Base-by-base conservation (phyloP, 345 rosid genomes). In the Microthlaspi erraticum region DNA sequence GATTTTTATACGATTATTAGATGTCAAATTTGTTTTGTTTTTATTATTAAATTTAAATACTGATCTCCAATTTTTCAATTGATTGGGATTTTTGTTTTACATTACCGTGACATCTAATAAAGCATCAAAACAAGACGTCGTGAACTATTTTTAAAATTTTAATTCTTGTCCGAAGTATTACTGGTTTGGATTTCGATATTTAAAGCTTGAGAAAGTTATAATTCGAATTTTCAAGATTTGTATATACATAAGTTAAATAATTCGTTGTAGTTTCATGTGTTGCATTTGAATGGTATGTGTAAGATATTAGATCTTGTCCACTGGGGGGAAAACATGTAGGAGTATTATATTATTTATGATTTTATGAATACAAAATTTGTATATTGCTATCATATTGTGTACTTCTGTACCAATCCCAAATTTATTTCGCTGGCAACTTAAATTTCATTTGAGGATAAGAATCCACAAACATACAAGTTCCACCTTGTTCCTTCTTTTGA, bases 401-500 rank as follows among this genome's bases (percentile, higher is more conserved):
- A 64, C 56, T 60, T 60, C 17, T 52, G 26, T 31, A 23, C 14
- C 4, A 34, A 17, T 18, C 41, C 44, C 12, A 61, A 43, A 12
- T 36, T 55, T 54, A 2, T 57, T 51, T 43, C 26, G 37, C n/a
- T 43, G 14, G 4, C 38, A 20, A 8, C 10, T 18, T n/a, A 18
- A 48, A 7, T 50, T 50, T 11, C 8, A 57, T 14, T 29, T 38
- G 44, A 23, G 64, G 78, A 68, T 60, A 74, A 74, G 69, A 74
- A 60, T 67, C 68, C 6, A 60, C 34, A 26, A 60, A 66, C 71
- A 74, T 73, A 20, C 61, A 34, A 58, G 72, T 73, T 66, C 73
- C 68, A 68, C 10, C 49, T 23, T 74, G 73, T 74, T 74, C 69
- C 73, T 67, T 74, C 58, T 74, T 74, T 74, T 13, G 68, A 51